These are phyloP conservation scores for Rhodotorula toruloides DNA, from an alignment of 768 basidiomycete species.

Conservation along the genomic window DNA sequence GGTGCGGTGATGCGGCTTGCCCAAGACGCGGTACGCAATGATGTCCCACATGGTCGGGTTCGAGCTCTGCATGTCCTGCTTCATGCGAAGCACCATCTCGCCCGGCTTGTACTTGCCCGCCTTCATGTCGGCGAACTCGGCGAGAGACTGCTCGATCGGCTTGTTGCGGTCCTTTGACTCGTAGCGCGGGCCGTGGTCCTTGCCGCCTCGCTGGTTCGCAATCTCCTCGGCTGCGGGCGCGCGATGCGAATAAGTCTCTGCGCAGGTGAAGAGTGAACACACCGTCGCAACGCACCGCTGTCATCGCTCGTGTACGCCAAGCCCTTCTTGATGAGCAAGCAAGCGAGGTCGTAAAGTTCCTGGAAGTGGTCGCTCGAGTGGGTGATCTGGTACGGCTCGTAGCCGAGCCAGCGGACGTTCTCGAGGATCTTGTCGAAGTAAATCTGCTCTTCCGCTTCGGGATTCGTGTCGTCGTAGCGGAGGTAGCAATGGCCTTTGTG, in stretches of 20 bases:
- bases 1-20: constrained; percentile 87
- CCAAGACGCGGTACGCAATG: constrained; percentile 88
- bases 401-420: constrained; percentile 92
- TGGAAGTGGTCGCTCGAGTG: constrained; percentile 98
- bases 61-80: constrained; percentile 76
- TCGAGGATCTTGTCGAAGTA: constrained; percentile 97
- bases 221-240: constrained; percentile 74
- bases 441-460: constrained; percentile 89
- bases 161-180: constrained; percentile 82
- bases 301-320: constrained; percentile 96
- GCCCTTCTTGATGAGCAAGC: constrained; percentile 79
- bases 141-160: constrained; percentile 77
- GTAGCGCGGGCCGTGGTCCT: constrained; percentile 67
- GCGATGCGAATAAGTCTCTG: not conserved
- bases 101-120: constrained; percentile 83
- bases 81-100: constrained; percentile 92
- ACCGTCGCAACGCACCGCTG: constrained; percentile 61
- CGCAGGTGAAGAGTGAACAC: not conserved
- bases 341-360: constrained; percentile 74
- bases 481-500: constrained; percentile 88
- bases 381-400: constrained; percentile 97
- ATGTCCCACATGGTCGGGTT: constrained; percentile 99
- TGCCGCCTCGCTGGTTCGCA: constrained; percentile 76
- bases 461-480: constrained; percentile 97
- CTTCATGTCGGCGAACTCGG: constrained; percentile 88